Percentiles rank a stretch among this genome's conserved stretches.
Conservation (phyloP, 1,139 yeast species). For the Eremothecium gossypii region DNA sequence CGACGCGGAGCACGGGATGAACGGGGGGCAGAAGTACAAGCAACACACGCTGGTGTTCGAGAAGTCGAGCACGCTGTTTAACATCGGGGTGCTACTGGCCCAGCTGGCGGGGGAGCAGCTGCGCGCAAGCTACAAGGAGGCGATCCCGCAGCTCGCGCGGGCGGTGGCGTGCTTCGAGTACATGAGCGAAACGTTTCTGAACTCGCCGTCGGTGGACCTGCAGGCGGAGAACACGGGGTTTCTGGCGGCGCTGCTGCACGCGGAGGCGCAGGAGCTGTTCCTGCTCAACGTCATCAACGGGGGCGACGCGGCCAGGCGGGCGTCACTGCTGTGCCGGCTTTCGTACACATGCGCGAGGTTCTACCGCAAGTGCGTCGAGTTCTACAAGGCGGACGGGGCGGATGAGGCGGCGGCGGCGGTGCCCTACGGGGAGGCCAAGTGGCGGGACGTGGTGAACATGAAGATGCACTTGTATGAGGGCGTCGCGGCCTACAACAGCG, state of each 20-base stretch:
- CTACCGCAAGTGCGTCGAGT: constrained; percentile 45
- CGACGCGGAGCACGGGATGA: constrained; percentile 45
- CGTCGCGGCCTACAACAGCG: constrained; percentile 37
- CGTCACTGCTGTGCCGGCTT: constrained; percentile 64
- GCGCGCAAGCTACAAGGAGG: constrained; percentile 45
- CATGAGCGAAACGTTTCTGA: constrained; percentile 71
- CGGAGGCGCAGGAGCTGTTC: constrained; percentile 86
- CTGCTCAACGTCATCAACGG: constrained; percentile 48
- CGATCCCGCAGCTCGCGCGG: constrained; percentile 57
- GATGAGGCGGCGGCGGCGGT: constrained; percentile 44
- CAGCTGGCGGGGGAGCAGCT: constrained; percentile 36
- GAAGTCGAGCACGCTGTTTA: constrained; percentile 76
- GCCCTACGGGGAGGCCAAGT: constrained; percentile 30
- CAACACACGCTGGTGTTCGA: constrained; percentile 76
- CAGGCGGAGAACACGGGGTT: constrained; percentile 61
- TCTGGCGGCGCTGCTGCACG: constrained; percentile 56
- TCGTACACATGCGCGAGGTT: constrained; percentile 51
- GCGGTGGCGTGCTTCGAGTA: constrained; percentile 74
- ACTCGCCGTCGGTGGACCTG: constrained; percentile 81
- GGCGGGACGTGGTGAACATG: constrained; percentile 36
- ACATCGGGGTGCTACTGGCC: constrained; percentile 52
- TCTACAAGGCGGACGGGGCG: constrained; percentile 37
- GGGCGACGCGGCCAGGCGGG: constrained; percentile 34
- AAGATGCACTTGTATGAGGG: constrained; percentile 41
- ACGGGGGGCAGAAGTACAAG: constrained; percentile 40